Evolutionary conservation across 2,329 filamentous ascomycete genomes (phyloP), one percentile per base, ranked within the genome.

Genomic region (Gaeumannomyces sp.): DNA sequence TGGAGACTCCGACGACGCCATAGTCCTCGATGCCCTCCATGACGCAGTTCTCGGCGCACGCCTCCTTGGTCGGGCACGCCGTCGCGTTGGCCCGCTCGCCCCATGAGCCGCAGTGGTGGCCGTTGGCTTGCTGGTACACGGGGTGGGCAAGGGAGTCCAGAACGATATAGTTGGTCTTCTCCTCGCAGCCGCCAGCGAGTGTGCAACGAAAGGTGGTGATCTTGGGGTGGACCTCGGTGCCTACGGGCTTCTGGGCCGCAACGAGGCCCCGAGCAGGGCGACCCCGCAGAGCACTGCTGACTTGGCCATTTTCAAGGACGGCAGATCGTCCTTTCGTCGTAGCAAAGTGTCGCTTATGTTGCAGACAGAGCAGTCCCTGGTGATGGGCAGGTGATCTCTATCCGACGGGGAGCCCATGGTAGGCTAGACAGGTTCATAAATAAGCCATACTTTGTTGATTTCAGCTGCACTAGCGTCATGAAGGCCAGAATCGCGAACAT

Each of bases 171-270:
- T 79, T 83, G 65, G 77, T 75, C 66, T 79, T 75, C 29, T 73
- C 66, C 56, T 75, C 75, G 74, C 83, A 85, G 29, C 83, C 83
- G 59, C 73, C 75, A 6, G 70, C 71, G 31, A 76, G 80, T 58
- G 80, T 82, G 73, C 83, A 85, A 66, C 79, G 77, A 72, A 76
- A 82, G 11, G 82, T 84, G 11, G 76, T 78, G 60, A 85, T 72
- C 68, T 77, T 76, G 35, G 82, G 83, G 66, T 84, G 81, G 29
- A 76, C 74, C 68, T 83, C 80, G 25, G 64, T 45, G 14, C 66
- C 66, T 2, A 68, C 35, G 11, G 58, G 63, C 45, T 67, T 66
- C 60, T 68, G 67, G 27, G 67, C 65, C 3, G 50, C 22, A 8
- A 25, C 60, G 6, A 66, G 57, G 2, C 31, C 53, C 33, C 58